Base-by-base conservation (phyloP, 129 eudicot species). In the sunflower (Helianthus annuus) region DNA sequence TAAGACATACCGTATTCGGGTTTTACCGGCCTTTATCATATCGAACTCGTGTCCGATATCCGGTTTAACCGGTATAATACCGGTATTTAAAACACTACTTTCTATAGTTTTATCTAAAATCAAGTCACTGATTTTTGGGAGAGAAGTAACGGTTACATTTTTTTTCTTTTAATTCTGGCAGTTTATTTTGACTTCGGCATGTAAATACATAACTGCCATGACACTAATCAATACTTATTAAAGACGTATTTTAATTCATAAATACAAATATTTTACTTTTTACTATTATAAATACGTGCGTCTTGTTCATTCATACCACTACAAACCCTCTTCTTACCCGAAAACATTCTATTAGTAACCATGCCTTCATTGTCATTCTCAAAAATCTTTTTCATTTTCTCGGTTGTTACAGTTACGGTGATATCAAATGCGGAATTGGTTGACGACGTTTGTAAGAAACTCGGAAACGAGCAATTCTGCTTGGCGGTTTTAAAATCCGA, bases 341-440 rank as follows among this genome's bases (percentile, higher is more conserved):
- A 40, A 42, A 39, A 40, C 67, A 57, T 39, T 36, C 6, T 7
- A 46, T 19, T 71, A 10, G 36, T 17, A 16, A 75, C 39, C 14
- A 75, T 66, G 79, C 11, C 27, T 42, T 55, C 39, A 42, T 55
- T 32, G 4, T 66, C 79, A n/a, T 4, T 55, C 64, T 7, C 66
- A 40, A 56, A 75, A 6, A 54, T 66, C 2, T 24, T 66, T 14
- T 3, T 29, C 15, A 14, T 56, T 15, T 46, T 72, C 73, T 55
- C 3, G 2, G 1, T 75, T 44, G 9, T 58, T 56, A 56, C 19
- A 13, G 8, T 45, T 10, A 27, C 10, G 6, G 13, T 32, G 3
- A 75, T 56, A 9, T 76, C 69, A 45, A 76, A 57, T 17, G 74
- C 40, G 11, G 54, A 68, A 1, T n/a, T 76, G 44, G 80, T 68